Percentiles rank a stretch among this genome's conserved stretches.
Conservation (phyloP, 225 moss, liverwort and hornwort genomes). For the Takakia lepidozioides region DNA sequence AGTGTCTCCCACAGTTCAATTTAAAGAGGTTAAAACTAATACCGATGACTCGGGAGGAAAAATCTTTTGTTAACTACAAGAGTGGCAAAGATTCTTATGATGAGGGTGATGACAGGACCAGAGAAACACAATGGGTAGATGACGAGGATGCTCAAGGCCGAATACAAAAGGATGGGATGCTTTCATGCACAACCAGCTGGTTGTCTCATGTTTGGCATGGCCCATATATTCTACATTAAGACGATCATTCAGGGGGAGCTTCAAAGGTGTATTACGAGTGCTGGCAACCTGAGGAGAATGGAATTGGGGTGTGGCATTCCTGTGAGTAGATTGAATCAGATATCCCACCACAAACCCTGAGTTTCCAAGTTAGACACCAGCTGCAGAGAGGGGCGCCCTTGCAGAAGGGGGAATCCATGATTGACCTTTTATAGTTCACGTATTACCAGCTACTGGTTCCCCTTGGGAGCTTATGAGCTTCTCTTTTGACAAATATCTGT, state of each 20-base stretch:
- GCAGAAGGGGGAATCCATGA: too few species aligned
- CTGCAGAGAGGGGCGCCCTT: too few species aligned
- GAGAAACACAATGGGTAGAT: constrained; percentile 13
- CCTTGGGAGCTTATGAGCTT: too few species aligned
- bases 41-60: constrained; percentile 36
- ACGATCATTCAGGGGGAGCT: constrained; percentile 58
- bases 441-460: too few species aligned
- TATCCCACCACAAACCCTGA: too few species aligned
- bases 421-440: too few species aligned
- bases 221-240: constrained; percentile 71
- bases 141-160: constrained; percentile 29
- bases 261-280: constrained; percentile 57
- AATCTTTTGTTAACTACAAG: constrained; percentile 24
- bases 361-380: too few species aligned
- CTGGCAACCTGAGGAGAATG: constrained; percentile 59
- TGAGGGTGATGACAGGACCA: constrained; percentile 30
- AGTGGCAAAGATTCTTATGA: constrained; percentile 22
- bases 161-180: constrained; percentile 82
- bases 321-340: too few species aligned
- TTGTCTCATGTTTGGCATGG: constrained; percentile 78
- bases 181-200: constrained; percentile 87
- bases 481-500: too few species aligned
- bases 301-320: too few species aligned
- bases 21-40: constrained; percentile 35
- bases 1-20: constrained; percentile 57